phyloP scores from a whole-genome alignment of 2,329 filamentous ascomycete genomes.

The Alternaria angustiovoidea region DNA sequence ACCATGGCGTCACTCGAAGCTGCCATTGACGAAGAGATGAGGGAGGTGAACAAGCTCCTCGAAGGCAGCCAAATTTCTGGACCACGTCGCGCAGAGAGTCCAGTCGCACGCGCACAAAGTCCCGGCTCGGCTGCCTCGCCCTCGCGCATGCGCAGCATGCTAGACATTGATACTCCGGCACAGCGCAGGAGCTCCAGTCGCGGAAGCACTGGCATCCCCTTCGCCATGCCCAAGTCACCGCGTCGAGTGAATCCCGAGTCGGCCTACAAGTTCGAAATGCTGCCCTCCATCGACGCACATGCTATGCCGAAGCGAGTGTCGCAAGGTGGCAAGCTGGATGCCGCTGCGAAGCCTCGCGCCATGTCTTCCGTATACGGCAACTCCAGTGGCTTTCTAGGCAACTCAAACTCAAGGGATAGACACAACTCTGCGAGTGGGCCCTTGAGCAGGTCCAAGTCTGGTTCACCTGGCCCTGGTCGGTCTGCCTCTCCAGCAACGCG shows the following conservation, averaged over 20 bases:
- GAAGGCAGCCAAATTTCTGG: conserved; percentile 57
- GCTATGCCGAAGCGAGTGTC: conserved; percentile 54
- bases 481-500: conserved; percentile 49
- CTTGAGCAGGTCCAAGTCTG: conserved; percentile 49
- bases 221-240: conserved; percentile 43
- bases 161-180: conserved; percentile 47
- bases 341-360: conserved; percentile 49
- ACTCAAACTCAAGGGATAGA: conserved; percentile 40
- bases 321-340: conserved; percentile 52
- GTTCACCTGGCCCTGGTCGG: conserved; percentile 49
- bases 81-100: conserved; percentile 39
- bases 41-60: conserved; percentile 74
- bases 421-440: conserved; percentile 52
- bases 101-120: conserved; percentile 60
- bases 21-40: conserved; percentile 78
- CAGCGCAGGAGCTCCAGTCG: conserved; percentile 43
- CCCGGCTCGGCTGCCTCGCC: conserved; percentile 65
- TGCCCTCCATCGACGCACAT: conserved; percentile 55
- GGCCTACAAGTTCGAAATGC: conserved; percentile 57
- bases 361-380: conserved; percentile 56
- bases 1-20: conserved; percentile 75
- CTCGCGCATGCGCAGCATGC: conserved; percentile 65
- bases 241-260: conserved; percentile 51
- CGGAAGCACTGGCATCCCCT: conserved; percentile 40
- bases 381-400: conserved; percentile 31